Base-by-base conservation (phyloP, 805 yeast genomes). In the Komagataella mondaviorum region DNA sequence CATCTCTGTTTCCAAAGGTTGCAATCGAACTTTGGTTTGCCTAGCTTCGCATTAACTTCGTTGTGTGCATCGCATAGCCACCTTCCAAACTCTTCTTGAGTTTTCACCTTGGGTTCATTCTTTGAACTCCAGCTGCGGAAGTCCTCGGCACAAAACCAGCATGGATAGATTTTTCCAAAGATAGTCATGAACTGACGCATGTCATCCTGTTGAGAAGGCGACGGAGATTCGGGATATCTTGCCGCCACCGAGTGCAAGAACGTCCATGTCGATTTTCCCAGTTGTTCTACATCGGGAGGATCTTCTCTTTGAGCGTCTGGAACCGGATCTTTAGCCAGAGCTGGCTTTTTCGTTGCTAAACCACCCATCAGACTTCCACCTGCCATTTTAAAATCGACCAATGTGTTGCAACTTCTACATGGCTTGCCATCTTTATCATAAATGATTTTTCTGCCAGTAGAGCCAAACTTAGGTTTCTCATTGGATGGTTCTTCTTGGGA, bases 11-110 rank as follows among this genome's bases (percentile, higher is more conserved):
- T 83, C 99, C 99, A 93, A 56, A 86, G 73, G 53, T 81, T 72
- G 60, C 98, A 91, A 63, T 91, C 89, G 62, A 93, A 93, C 52
- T 70, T 71, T 6, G 87, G 88, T 66, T 93, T 93, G 1, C 96
- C 95, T 23, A 91, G 63, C 64, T 89, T 90, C 17, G 64, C 71
- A 65, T 93, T 93, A n/a, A 93, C 98, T 44, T 78, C 86, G 61
- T 93, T 93, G 67, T 93, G 99, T 2, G 98, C 98, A 55, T 81
- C 85, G 68, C 98, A 93, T 51, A 93, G 69, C 99, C 99, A 93
- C 57, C 67, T 71, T 0, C 96, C 95, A 59, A 93, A 79, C 51
- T 79, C 84, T 51, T 88, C 96, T 57, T 86, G 88, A 4, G 78
- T 75, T 17, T 68, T 70, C 3, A 81, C 85, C 52, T 70, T 71